These are phyloP conservation scores for Lodderomyces metapsilosis DNA, from an alignment of 1,139 yeast species.

Conservation along the genomic window DNA sequence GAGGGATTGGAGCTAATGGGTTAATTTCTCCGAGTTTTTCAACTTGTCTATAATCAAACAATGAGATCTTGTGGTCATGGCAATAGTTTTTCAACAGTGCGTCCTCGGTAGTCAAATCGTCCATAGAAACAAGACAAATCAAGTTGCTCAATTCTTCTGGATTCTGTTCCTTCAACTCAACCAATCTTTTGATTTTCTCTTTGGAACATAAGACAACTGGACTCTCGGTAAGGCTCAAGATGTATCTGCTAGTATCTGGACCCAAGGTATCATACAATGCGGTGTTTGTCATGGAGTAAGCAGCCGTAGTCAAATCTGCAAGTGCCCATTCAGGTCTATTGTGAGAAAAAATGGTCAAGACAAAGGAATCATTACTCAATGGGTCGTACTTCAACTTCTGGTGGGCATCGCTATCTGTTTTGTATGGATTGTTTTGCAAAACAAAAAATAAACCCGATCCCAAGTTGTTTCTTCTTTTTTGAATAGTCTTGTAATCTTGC, in stretches of 20 bases:
- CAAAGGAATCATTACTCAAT: conserved; percentile 27
- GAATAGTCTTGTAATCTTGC: too few relatives aligned
- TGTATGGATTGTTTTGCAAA: too few relatives aligned
- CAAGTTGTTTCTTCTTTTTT: too few relatives aligned
- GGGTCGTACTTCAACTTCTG: conserved; percentile 22
- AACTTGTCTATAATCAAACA: too few relatives aligned
- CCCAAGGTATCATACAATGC: conserved; percentile 45
- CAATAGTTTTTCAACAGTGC: too few relatives aligned
- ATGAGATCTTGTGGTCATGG: too few relatives aligned
- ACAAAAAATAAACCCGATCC: too few relatives aligned
- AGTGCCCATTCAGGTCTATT: conserved; percentile 41
- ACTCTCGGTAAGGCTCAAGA: conserved; percentile 32
- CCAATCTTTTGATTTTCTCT: conserved; percentile 27
- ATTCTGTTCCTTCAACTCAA: conserved; percentile 25
- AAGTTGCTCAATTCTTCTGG: conserved; percentile 26
- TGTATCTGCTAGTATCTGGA: conserved; percentile 33
- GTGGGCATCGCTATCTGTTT: too few relatives aligned
- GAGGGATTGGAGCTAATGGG: conserved; percentile 47
- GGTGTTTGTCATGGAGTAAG: conserved; percentile 36
- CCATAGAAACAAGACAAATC: conserved; percentile 40
- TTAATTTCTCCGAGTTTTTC: conserved; percentile 52
- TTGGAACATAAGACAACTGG: conserved; percentile 36
- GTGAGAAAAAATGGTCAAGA: conserved; percentile 35
- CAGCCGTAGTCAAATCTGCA: conserved; percentile 36
- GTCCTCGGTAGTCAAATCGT: conserved; percentile 33